Percentiles rank a stretch among this genome's conserved stretches.
Evolutionary conservation across 164 flowering plant genomes (phyloP).

Genomic region (Kingdonia uniflora): DNA sequence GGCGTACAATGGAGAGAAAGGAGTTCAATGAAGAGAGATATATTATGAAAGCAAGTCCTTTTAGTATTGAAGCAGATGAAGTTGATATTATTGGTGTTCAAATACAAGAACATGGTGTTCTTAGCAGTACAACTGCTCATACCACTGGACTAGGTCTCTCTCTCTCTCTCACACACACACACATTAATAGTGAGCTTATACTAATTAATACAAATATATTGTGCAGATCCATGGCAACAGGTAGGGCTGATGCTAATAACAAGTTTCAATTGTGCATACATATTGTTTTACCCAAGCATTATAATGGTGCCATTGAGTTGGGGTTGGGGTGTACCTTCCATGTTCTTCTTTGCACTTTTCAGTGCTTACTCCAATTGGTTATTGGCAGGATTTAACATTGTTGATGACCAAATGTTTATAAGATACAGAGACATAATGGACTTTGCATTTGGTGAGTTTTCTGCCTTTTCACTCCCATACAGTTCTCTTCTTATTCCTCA

Average conservation of each 20-base stretch:
- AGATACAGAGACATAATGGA: constrained; percentile 57
- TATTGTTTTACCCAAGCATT: constrained; percentile 35
- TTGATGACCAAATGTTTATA: constrained; percentile 41
- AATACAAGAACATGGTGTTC: constrained; percentile 5
- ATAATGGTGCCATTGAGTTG: constrained; percentile 50
- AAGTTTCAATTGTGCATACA: constrained; percentile 38
- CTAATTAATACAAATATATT: not conserved
- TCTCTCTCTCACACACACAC: not conserved
- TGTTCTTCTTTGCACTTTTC: constrained; percentile 21
- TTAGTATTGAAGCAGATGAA: constrained; percentile 14
- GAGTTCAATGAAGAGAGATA: too few relatives aligned
- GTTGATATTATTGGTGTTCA: not conserved
- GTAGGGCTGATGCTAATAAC: constrained; percentile 38
- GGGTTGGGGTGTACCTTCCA: constrained; percentile 34
- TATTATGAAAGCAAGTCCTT: not conserved
- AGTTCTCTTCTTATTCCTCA: too few relatives aligned
- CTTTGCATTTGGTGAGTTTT: constrained; percentile 28
- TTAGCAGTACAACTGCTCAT: constrained; percentile 28
- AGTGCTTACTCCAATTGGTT: constrained; percentile 39
- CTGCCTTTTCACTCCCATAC: not conserved
- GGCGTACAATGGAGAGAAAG: too few relatives aligned
- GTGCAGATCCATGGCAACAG: constrained; percentile 58
- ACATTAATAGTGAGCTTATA: not conserved
- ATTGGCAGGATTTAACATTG: constrained; percentile 33
- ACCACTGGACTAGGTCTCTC: constrained; percentile 22